Percentiles rank a stretch among this genome's conserved stretches.
Evolutionary conservation across 2,329 filamentous ascomycete genomes (phyloP).

Genomic region (Claviceps sp.): DNA sequence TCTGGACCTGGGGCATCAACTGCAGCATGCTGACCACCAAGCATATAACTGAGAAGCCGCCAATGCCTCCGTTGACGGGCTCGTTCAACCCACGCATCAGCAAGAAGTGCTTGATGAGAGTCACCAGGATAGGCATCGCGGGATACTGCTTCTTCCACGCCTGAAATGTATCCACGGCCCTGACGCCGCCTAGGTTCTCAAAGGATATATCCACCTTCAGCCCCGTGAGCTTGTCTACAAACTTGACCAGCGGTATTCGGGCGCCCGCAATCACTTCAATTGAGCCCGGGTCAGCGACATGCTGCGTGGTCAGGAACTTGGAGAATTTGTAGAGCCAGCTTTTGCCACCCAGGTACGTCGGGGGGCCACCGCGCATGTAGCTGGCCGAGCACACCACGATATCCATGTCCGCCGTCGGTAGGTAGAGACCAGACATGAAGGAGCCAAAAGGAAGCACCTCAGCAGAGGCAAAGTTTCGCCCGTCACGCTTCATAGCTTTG

Average conservation of each 20-base stretch:
- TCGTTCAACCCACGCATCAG: slow-evolving; percentile 85
- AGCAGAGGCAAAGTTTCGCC: slow-evolving; percentile 40
- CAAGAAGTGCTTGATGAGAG: slow-evolving; percentile 84
- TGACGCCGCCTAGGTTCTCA: slow-evolving; percentile 73
- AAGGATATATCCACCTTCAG: slow-evolving; percentile 89
- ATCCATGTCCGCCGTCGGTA: slow-evolving; percentile 79
- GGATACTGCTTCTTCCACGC: slow-evolving; percentile 70
- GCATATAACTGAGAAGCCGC: slow-evolving; percentile 89
- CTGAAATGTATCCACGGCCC: slow-evolving; percentile 68
- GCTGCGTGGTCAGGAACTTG: slow-evolving; percentile 40
- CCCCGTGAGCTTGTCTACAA: slow-evolving; percentile 61
- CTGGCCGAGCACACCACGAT: slow-evolving; percentile 58
- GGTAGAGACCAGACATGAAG: slow-evolving; percentile 67
- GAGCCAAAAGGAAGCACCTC: slow-evolving; percentile 76
- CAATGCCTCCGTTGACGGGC: slow-evolving; percentile 79
- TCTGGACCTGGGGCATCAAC: slow-evolving; percentile 58
- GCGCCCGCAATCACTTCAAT: slow-evolving; percentile 60
- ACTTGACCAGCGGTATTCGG: slow-evolving; percentile 88
- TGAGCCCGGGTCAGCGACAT: slow-evolving; percentile 43
- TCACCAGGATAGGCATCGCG: slow-evolving; percentile 73
- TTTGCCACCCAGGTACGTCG: slow-evolving; percentile 35
- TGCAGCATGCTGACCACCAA: slow-evolving; percentile 82
- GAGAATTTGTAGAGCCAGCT: slow-evolving; percentile 49
- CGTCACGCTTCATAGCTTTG: slow-evolving; percentile 37
- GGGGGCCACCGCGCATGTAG: slow-evolving; percentile 40